Evolutionary conservation across 352 stramenopile species (phyloP), one percentile per base, ranked within the genome.

Genomic region (Pythium rishiriense): DNA sequence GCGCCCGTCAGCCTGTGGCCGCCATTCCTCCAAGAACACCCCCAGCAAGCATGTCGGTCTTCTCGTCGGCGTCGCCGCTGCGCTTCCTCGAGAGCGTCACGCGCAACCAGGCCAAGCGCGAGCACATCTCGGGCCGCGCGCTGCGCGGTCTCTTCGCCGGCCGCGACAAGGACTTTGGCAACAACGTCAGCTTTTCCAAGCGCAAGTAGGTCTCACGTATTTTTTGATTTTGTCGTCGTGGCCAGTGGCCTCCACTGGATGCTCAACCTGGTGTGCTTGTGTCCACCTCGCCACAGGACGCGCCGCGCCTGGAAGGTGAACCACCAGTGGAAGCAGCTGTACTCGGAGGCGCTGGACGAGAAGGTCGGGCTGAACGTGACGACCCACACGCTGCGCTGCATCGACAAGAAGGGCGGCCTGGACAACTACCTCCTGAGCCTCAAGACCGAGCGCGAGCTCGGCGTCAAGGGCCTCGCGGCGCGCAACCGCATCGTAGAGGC

Each of bases 161-260:
- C 19, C 93, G 93, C 48, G 95, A 98, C 78, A 94, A 98, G 69
- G 66, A 82, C 31, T 97, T 94, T 60, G 95, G 95, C 60, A 98
- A 98, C 85, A 98, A 97, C 66, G 86, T 98, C 17, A 96, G 85
- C 41, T 97, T 98, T 78, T 97, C 85, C 67, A 94, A 97, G 72
- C 93, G 91, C 66, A 93, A 90, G 74, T 85, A 62, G 41, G 75
- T 78, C 7, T 4, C 62, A 17, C 37, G n/a, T 42, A 15, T 35
- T 15, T 12, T 37, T 15, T 22, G 28, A n/a, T n/a, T n/a, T n/a
- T n/a, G n/a, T n/a, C n/a, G n/a, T n/a, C n/a, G n/a, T n/a, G n/a
- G n/a, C n/a, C n/a, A n/a, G n/a, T n/a, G n/a, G n/a, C n/a, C n/a
- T n/a, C n/a, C 55, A 1, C 17, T 17, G 22, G 11, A 33, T 10